Conservation (phyloP, 352 stramenopile genomes). For the Phytophthora brassicae region DNA sequence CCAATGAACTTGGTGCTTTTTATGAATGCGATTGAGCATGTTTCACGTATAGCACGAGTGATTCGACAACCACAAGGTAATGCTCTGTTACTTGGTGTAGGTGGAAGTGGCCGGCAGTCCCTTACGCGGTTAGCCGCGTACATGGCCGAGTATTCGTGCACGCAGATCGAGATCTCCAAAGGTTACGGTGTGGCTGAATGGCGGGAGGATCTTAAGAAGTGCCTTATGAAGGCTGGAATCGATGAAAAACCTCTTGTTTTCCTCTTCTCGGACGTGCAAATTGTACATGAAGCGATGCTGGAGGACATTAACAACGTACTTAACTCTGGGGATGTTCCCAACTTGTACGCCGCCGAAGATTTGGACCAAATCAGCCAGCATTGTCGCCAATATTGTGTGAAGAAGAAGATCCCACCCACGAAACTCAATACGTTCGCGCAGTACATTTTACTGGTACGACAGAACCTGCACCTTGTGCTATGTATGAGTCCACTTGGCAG, state of each 20-base stretch:
- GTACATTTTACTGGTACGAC: conserved; percentile 91
- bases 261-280: conserved; percentile 95
- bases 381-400: conserved; percentile 89
- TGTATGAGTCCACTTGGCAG: conserved; percentile 92
- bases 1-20: conserved; percentile 91
- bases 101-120: conserved; percentile 90
- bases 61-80: conserved; percentile 89
- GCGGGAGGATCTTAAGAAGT: conserved; percentile 94
- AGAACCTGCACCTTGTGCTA: conserved; percentile 92
- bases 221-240: conserved; percentile 90
- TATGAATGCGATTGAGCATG: conserved; percentile 88
- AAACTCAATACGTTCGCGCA: conserved; percentile 95
- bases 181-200: conserved; percentile 93
- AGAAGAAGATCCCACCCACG: conserved; percentile 89
- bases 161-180: conserved; percentile 96
- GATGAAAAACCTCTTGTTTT: conserved; percentile 94
- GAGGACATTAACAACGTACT: conserved; percentile 96
- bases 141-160: conserved; percentile 92
- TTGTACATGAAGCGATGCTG: conserved; percentile 94
- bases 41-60: conserved; percentile 80
- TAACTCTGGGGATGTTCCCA: conserved; percentile 94
- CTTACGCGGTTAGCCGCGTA: conserved; percentile 91
- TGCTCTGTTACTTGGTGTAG: conserved; percentile 91
- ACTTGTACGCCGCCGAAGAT: conserved; percentile 92
- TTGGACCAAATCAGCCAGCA: conserved; percentile 91